Percentiles rank a stretch among this genome's conserved stretches.
phyloP scores from a whole-genome alignment of 177 flowering plant species.

The Tripterygium wilfordii region DNA sequence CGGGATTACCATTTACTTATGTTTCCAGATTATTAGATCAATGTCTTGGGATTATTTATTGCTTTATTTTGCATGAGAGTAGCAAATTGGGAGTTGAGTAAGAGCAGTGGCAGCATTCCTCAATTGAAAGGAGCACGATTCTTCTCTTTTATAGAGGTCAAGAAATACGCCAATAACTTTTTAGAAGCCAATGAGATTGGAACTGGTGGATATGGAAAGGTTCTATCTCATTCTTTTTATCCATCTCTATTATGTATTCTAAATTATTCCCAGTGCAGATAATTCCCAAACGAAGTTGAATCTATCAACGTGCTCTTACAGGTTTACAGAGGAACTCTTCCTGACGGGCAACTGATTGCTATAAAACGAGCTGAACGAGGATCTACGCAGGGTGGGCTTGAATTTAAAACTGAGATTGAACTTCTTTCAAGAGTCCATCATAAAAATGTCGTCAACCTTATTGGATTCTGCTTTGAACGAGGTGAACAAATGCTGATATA shows the following conservation, averaged over 20 bases:
- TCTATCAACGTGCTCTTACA: conserved; percentile 10
- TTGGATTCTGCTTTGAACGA: conserved; percentile 61
- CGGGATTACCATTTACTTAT: no score
- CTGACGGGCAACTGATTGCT: conserved; percentile 46
- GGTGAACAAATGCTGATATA: conserved; percentile 65
- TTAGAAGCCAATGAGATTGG: conserved; percentile 51
- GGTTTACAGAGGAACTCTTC: conserved; percentile 57
- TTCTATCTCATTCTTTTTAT: conserved; percentile 3
- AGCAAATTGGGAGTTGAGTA: conserved; percentile 36
- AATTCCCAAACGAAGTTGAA: background rate
- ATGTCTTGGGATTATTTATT: no score
- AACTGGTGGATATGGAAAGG: conserved; percentile 69
- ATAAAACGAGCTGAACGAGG: conserved; percentile 61
- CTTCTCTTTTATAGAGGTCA: conserved; percentile 46
- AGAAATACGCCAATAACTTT: conserved; percentile 48
- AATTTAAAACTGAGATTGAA: conserved; percentile 65
- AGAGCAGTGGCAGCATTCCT: conserved; percentile 30
- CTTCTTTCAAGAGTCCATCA: conserved; percentile 69
- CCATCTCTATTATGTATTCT: background rate
- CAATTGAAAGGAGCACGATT: conserved; percentile 47
- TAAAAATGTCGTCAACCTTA: conserved; percentile 57
- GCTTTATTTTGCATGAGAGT: no score
- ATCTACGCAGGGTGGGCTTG: conserved; percentile 48
- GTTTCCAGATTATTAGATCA: no score
- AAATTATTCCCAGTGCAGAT: background rate